Percentiles rank a stretch among this genome's conserved stretches.
Evolutionary conservation across 305 asterid species (phyloP).

Genomic region (Striga hermonthica): DNA sequence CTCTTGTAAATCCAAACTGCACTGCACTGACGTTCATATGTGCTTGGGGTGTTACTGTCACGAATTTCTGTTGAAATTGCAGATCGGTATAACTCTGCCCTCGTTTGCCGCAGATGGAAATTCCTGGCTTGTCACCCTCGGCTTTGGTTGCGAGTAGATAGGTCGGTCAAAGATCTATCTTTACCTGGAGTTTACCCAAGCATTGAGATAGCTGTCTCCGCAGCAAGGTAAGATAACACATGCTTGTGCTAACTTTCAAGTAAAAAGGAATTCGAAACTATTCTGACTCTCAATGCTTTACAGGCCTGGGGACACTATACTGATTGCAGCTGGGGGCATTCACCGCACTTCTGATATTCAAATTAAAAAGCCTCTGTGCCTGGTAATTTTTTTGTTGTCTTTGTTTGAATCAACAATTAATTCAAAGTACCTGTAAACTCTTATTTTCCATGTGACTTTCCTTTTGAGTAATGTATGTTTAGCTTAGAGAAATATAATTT

Average conservation of each 20-base stretch:
- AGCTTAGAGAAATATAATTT: slow-evolving; percentile 5
- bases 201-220: slow-evolving; percentile 78
- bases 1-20: slow-evolving; percentile 11
- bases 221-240: slow-evolving; percentile 60
- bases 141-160: slow-evolving; percentile 91
- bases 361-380: slow-evolving; percentile 84
- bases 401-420: slow-evolving; percentile 1
- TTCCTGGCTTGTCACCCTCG: slow-evolving; percentile 95
- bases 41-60: slow-evolving; percentile 40
- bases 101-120: slow-evolving; percentile 99
- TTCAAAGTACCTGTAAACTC: not conserved
- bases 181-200: slow-evolving; percentile 72
- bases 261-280: slow-evolving; percentile 25
- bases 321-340: slow-evolving; percentile 88
- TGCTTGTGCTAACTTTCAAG: slow-evolving; percentile 27
- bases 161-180: slow-evolving; percentile 60
- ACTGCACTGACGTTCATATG: slow-evolving; percentile 24
- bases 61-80: slow-evolving; percentile 70
- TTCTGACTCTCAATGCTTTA: slow-evolving; percentile 33
- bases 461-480: slow-evolving; percentile 13
- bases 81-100: slow-evolving; percentile 99
- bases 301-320: slow-evolving; percentile 96
- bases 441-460: slow-evolving; percentile 5
- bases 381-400: slow-evolving; percentile 47
- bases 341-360: slow-evolving; percentile 78